phyloP scores from a whole-genome alignment of 2,329 filamentous ascomycete species.

The Trichophyton verrucosum region DNA sequence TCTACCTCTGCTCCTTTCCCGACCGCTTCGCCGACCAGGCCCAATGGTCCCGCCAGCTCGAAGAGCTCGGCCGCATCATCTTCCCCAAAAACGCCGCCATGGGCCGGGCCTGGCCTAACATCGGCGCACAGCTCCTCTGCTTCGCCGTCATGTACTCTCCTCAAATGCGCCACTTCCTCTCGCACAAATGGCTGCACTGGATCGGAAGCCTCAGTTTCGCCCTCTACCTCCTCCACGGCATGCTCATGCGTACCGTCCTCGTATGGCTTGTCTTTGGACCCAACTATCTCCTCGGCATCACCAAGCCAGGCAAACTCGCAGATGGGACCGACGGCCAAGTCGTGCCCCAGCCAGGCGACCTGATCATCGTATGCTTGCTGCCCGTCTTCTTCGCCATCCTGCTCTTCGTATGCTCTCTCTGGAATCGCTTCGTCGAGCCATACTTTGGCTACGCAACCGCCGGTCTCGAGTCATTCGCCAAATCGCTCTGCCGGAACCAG shows the following conservation, averaged over 20 bases:
- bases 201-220: slow-evolving; percentile 53
- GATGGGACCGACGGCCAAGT: not conserved
- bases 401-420: slow-evolving; percentile 37
- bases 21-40: slow-evolving; percentile 43
- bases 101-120: slow-evolving; percentile 38
- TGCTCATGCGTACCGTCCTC: slow-evolving; percentile 46
- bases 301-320: not conserved
- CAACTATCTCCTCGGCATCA: slow-evolving; percentile 14
- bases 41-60: slow-evolving; percentile 37
- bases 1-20: slow-evolving; percentile 49
- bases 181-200: slow-evolving; percentile 46
- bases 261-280: slow-evolving; percentile 48
- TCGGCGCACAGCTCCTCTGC: slow-evolving; percentile 39
- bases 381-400: slow-evolving; percentile 38
- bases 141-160: slow-evolving; percentile 44
- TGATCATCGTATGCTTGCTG: slow-evolving; percentile 30
- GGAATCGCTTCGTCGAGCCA: slow-evolving; percentile 45
- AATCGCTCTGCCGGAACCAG: slow-evolving; percentile 8
- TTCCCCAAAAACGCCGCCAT: slow-evolving; percentile 34
- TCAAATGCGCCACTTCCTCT: slow-evolving; percentile 40
- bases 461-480: slow-evolving; percentile 17
- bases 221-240: slow-evolving; percentile 52
- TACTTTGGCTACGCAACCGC: slow-evolving; percentile 28
- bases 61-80: slow-evolving; percentile 13
- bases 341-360: slow-evolving; percentile 27